Evolutionary conservation across 2,329 filamentous ascomycete genomes (phyloP), one percentile per base, ranked within the genome.

Genomic region (Cercospora berteroae): DNA sequence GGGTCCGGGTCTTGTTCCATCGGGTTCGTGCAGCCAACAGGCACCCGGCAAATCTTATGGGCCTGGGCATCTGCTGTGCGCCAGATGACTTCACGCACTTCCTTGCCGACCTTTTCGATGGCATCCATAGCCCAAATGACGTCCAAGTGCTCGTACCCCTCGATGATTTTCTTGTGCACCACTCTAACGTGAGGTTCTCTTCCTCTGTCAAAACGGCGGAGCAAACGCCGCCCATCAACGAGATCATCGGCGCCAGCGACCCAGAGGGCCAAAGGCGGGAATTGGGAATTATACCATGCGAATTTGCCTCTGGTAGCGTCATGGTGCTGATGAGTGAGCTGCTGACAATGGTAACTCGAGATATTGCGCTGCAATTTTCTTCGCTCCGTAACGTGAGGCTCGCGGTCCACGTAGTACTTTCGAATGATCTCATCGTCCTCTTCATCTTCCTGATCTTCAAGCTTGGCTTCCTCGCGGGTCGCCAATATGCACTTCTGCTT

Each of bases 41-140:
- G 92, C 9, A 87, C 82, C 27, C 88, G 84, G 74, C 90, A 94
- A 23, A 80, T 64, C 10, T 82, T 81, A 62, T 87, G 87, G 39
- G 81, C 88, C 82, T 83, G 80, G 20, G 81, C 78, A 3, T 83
- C 78, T 64, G 85, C 83, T 1, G 92, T 96, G 78, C 89, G 89
- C 94, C 94, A 97, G 12, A 97, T 79, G 13, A 96, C 89, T 74
- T 94, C 89, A 31, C 88, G 86, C 0, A 97, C 82, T 80, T 96
- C 94, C 65, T 83, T 84, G 5, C 94, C 95, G 0, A 97, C 91
- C 77, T 94, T 87, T 58, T 94, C 89, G 16, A 93, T 87, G 0
- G 89, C 88, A 75, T 97, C 93, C 84, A 97, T 92, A 0, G 94
- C 93, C 94, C 94, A 97, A 42, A 98, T 88, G 1, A 97, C 92